A percentile compares a stretch with the other conserved stretches of the same genome.
Evolutionary conservation across 257 asterid genomes (phyloP).

Genomic region (Solanum chaucha): DNA sequence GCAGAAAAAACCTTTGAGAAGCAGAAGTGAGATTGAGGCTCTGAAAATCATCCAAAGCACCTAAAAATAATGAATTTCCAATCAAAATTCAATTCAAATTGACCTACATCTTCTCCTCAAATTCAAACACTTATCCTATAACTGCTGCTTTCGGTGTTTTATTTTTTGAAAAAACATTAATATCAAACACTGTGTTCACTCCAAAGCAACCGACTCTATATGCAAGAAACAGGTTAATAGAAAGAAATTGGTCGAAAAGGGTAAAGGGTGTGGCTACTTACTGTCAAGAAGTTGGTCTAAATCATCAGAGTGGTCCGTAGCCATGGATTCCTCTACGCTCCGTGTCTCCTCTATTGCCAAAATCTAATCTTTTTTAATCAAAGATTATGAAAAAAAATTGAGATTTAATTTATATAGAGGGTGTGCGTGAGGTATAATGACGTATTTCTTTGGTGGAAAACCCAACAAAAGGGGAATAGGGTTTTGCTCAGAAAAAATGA

Average conservation of each 20-base stretch:
- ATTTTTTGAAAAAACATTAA: background rate
- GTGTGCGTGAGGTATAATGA: background rate
- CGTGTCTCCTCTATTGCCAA: background rate
- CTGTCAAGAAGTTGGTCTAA: conserved; percentile 94
- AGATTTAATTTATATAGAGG: background rate
- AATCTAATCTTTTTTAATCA: background rate
- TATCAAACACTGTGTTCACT: background rate
- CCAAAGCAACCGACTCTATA: background rate
- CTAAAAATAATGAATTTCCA: conserved; percentile 26
- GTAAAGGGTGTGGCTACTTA: conserved; percentile 17
- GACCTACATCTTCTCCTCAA: background rate
- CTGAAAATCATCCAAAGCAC: conserved; percentile 99
- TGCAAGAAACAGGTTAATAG: background rate
- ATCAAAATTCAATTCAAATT: background rate
- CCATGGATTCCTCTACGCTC: conserved; percentile 27
- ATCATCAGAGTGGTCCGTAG: conserved; percentile 35
- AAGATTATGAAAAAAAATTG: background rate
- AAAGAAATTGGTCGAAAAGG: background rate
- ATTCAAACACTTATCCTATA: background rate
- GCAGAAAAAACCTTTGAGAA: conserved; percentile 48
- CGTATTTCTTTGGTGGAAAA: background rate
- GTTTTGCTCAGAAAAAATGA: background rate
- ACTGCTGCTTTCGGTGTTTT: background rate
- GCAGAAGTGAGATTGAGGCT: conserved; percentile 69
- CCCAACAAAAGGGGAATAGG: background rate